These are phyloP conservation scores for Drosera spatulata DNA, from an alignment of 179 eudicot species.

Conservation along the genomic window DNA sequence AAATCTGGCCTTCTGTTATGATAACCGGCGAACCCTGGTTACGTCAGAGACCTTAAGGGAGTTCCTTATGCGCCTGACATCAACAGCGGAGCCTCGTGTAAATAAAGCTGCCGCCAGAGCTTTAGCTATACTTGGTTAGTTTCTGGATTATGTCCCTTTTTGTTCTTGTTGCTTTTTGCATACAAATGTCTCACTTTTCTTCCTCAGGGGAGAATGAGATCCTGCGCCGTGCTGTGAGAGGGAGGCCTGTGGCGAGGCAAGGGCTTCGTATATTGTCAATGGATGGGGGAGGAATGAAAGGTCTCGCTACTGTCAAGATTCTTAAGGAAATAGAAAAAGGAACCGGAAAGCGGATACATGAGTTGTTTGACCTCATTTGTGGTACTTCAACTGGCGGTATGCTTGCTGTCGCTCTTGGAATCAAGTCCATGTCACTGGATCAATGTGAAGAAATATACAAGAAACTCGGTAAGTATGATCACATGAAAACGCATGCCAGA, in stretches of 20 bases:
- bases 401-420: slow-evolving; percentile 98
- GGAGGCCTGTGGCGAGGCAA: slow-evolving; percentile 76
- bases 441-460: slow-evolving; percentile 98
- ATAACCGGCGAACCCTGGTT: slow-evolving; percentile 68
- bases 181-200: slow-evolving; percentile 4
- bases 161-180: not conserved
- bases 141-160: slow-evolving; percentile 6
- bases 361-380: slow-evolving; percentile 96
- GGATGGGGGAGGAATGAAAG: slow-evolving; percentile 99
- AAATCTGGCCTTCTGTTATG: slow-evolving; percentile 87
- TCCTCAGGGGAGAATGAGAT: slow-evolving; percentile 83
- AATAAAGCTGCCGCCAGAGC: slow-evolving; percentile 98
- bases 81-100: slow-evolving; percentile 70
- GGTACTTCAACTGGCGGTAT: slow-evolving; percentile 99
- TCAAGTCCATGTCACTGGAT: slow-evolving; percentile 81
- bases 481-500: not conserved
- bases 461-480: slow-evolving; percentile 60
- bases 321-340: slow-evolving; percentile 88
- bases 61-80: slow-evolving; percentile 79
- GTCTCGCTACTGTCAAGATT: slow-evolving; percentile 86
- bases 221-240: slow-evolving; percentile 80
- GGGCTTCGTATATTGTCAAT: slow-evolving; percentile 92
- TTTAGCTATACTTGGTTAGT: slow-evolving; percentile 93
- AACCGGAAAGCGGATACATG: slow-evolving; percentile 91
- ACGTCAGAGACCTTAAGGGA: slow-evolving; percentile 94